phyloP scores from a whole-genome alignment of 2,329 filamentous ascomycete genomes.

The Arachnopeziza araneosa region DNA sequence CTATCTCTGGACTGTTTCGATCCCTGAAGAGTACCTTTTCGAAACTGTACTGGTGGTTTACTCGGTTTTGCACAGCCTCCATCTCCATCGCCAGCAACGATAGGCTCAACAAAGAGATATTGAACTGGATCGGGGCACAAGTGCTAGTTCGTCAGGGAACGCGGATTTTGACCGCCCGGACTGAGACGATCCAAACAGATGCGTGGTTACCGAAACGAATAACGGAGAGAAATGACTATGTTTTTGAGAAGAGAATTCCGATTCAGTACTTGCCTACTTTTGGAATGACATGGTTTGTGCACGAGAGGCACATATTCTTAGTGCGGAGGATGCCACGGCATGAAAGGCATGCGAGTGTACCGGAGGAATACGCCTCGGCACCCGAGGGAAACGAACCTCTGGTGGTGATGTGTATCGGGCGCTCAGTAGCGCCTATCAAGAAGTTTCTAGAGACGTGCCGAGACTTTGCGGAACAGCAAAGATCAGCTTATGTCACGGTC shows the following conservation, averaged over 20 bases:
- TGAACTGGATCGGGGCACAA: constrained; percentile 41
- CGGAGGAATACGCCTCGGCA: constrained; percentile 41
- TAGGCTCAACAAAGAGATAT: constrained; percentile 40
- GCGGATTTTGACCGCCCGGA: constrained; percentile 41
- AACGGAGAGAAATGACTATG: constrained; percentile 22
- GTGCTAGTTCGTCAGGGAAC: constrained; percentile 32
- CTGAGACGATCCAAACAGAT: constrained; percentile 31
- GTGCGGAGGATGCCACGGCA: constrained; percentile 37
- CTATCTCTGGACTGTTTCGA: constrained; percentile 36
- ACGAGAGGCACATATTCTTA: constrained; percentile 40
- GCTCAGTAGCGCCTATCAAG: constrained; percentile 45
- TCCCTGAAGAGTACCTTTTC: constrained; percentile 33
- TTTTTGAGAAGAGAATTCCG: constrained; percentile 26
- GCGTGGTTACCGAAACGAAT: constrained; percentile 39
- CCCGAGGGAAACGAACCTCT: constrained; percentile 40
- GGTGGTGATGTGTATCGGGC: constrained; percentile 44
- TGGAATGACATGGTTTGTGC: constrained; percentile 44
- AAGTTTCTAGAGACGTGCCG: constrained; percentile 41
- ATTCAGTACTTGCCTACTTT: constrained; percentile 43
- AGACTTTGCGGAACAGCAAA: constrained; percentile 42
- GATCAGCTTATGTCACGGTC: constrained; percentile 46
- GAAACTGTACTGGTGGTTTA: constrained; percentile 37
- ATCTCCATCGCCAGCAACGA: constrained; percentile 40
- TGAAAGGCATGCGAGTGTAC: constrained; percentile 2
- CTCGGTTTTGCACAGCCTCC: constrained; percentile 39